phyloP scores from a whole-genome alignment of 140 eudicot species.

The Artemisia princeps region DNA sequence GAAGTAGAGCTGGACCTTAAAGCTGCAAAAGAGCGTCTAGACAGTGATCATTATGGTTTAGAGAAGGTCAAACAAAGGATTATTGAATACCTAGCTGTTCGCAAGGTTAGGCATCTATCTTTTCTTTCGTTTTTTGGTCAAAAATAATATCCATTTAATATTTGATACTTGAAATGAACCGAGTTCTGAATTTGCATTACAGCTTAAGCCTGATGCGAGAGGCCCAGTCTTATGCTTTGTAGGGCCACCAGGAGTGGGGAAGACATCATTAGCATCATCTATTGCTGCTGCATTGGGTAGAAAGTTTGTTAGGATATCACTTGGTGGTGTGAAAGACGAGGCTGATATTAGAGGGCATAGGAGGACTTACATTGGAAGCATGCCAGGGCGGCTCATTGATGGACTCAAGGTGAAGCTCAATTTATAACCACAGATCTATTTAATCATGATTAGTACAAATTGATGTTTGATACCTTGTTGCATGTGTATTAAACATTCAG shows the following conservation, averaged over 20 bases:
- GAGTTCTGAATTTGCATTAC: conserved; percentile 21
- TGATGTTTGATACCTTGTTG: neutral
- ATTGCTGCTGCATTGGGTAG: conserved; percentile 93
- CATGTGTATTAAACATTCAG: neutral
- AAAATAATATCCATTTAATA: neutral
- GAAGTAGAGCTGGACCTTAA: conserved; percentile 72
- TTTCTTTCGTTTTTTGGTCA: neutral
- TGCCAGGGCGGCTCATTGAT: conserved; percentile 98
- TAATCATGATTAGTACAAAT: conserved; percentile 2
- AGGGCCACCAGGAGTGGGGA: conserved; percentile 99
- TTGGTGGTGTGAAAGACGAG: conserved; percentile 97
- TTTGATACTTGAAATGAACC: conserved; percentile 1
- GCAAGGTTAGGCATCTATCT: conserved; percentile 55
- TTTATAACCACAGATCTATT: neutral
- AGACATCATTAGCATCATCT: conserved; percentile 94
- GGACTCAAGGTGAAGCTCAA: conserved; percentile 61
- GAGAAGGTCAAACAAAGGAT: conserved; percentile 92
- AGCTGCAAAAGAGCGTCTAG: conserved; percentile 94
- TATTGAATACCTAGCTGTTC: conserved; percentile 94
- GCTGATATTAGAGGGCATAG: conserved; percentile 99
- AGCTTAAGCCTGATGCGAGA: conserved; percentile 95
- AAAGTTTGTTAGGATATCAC: conserved; percentile 81
- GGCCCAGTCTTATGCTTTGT: conserved; percentile 94
- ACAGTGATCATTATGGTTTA: conserved; percentile 86
- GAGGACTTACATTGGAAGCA: conserved; percentile 94